phyloP scores from a whole-genome alignment of 208 protist genomes.

The Crithidia bombi region DNA sequence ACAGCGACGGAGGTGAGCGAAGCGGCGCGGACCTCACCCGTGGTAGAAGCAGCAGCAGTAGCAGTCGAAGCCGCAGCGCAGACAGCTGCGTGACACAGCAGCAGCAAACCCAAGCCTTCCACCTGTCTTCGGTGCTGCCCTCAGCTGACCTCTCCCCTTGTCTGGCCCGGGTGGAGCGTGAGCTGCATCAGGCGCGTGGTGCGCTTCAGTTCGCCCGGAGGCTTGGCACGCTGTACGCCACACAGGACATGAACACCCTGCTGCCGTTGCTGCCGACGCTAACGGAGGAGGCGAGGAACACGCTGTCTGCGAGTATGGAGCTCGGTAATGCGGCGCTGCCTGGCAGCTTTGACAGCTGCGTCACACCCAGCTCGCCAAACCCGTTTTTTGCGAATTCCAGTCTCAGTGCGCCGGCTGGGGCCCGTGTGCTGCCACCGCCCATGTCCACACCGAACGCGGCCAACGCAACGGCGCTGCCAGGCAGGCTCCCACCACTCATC shows the following conservation, averaged over 20 bases:
- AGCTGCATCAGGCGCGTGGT: constrained; percentile 27
- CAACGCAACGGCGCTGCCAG: background rate
- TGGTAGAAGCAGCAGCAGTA: background rate
- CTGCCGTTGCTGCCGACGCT: constrained; percentile 39
- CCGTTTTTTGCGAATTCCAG: constrained; percentile 9
- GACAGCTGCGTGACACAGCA: constrained; percentile 10
- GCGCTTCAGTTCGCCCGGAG: constrained; percentile 73
- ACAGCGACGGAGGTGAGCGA: constrained; percentile 5
- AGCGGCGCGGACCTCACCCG: background rate
- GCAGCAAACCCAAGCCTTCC: constrained; percentile 13
- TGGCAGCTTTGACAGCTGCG: constrained; percentile 22
- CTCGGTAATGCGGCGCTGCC: constrained; percentile 3
- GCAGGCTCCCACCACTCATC: constrained; percentile 21
- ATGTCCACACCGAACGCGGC: constrained; percentile 1
- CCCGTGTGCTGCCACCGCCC: constrained; percentile 1
- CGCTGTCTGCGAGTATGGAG: constrained; percentile 7
- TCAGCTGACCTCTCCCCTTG: constrained; percentile 22
- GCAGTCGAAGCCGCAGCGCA: background rate
- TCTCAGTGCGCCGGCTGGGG: constrained; percentile 5
- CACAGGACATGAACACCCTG: constrained; percentile 78
- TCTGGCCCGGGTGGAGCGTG: constrained; percentile 31
- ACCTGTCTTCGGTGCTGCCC: constrained; percentile 21
- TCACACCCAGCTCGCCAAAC: constrained; percentile 6
- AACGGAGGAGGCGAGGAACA: background rate
- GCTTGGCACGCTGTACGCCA: constrained; percentile 68